Base-by-base conservation (phyloP, 2,329 filamentous ascomycete genomes). In the Aspergillus pseudoviridinutans region DNA sequence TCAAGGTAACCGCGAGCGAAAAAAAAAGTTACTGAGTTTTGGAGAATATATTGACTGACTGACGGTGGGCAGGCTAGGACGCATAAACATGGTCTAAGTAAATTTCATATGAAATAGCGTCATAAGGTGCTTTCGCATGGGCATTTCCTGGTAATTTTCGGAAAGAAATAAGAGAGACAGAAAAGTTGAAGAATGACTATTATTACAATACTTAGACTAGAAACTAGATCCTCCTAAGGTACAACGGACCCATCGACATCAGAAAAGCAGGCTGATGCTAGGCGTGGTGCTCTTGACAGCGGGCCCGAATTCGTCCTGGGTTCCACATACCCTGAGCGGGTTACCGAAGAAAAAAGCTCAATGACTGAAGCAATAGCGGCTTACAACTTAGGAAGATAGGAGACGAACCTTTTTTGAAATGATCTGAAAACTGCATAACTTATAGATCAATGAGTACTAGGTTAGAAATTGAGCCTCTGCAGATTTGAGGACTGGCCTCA, bases 201-300 rank as follows among this genome's bases (percentile, higher is more conserved):
- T 17, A 38, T 38, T 38, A 38, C 32, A 6, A 5, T 38, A 38
- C 32, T 6, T 24, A 12, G 20, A 24, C 32, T 46, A 46, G 20
- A 46, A 9, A 24, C 8, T 46, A 44, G n/a, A 44, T 22, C 22
- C 44, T 47, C 24, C 22, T 14, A 12, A 29, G 28, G 28, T 29
- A 22, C 44, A 47, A 20, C 44, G 44, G 44, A 47, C 12, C 44
- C 44, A 47, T 47, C 20, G 22, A 47, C 44, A 47, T 17, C 44
- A 24, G 12, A 47, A 14, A 27, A 47, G 20, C 42, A 46, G 20
- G 42, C 24, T 46, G 42, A 38, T 38, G 32, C 32, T 7, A 38
- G 32, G 32, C 6, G 14, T 58, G 52, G 44, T 59, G 57, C 52
- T 57, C 57, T 56, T 64, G 63, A 61, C 61, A 66, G 61, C 54